Base-by-base conservation (phyloP, 805 yeast species). In the Blastobotrys terrestris region DNA sequence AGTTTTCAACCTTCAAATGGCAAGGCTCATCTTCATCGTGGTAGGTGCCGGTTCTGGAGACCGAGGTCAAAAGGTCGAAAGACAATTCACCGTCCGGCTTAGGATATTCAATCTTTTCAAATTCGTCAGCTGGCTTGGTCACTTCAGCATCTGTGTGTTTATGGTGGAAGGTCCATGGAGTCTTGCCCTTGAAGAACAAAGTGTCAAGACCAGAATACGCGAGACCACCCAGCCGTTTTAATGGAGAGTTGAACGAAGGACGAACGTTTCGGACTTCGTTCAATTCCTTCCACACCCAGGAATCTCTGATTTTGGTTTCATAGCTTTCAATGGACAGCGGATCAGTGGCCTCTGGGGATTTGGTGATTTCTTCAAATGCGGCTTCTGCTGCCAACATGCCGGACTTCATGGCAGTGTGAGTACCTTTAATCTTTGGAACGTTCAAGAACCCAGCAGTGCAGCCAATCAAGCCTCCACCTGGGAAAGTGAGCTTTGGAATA, bases 401-500 rank as follows among this genome's bases (percentile, higher is more conserved):
- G 7, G 94, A 78, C 69, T 94, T 94, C 82, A 94, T 88, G 0
- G 99, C 98, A 1, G 97, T 92, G 68, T 94, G 99, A 0, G 97
- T 84, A 14, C 99, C 99, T 72, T 94, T 94, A 64, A 94, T 87
- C 69, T 92, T 94, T 50, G 99, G 97, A 44, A 94, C 98, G 66
- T 94, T 94, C 81, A 94, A 79, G 68, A 94, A 92, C 1, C 99
- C 99, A 2, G 99, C 99, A 53, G 95, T 75, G 53, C 95, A 94
- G 31, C 99, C 99, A 41, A 94, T 92, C 26, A 94, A 72, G 6
- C 90, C 84, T 50, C 99, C 99, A 49, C 99, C 99, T 1, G 98
- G 98, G 78, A 94, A 94, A 59, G 84, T 74, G 52, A 94, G 75
- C 65, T 84, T 80, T 20, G 99, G 99, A 50, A 94, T 86, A 40